Evolutionary conservation across 2,329 filamentous ascomycete genomes (phyloP).

Genomic region (Cercospora sojina): DNA sequence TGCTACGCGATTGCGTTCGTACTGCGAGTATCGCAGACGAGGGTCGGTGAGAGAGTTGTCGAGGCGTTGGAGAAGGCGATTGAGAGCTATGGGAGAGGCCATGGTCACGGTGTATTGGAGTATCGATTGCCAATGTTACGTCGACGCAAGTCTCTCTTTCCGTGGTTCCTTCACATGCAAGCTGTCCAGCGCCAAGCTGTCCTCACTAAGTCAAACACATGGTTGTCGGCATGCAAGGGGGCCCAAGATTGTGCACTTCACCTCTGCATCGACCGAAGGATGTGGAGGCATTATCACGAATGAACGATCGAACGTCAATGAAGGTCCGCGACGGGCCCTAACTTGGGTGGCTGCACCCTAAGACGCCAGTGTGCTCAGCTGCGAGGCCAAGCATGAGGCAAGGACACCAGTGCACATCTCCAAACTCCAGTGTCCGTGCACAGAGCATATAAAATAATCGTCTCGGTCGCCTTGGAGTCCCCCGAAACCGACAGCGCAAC

Average conservation of each 20-base stretch:
- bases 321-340: neutral
- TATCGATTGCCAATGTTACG: neutral
- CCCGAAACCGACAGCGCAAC: neutral
- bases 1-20: slow-evolving; percentile 62
- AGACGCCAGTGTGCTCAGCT: neutral
- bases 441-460: neutral
- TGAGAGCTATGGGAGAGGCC: slow-evolving; percentile 2
- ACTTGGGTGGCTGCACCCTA: no score
- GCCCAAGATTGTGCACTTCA: neutral
- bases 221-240: neutral
- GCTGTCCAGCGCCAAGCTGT: slow-evolving; percentile 2
- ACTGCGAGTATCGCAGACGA: slow-evolving; percentile 54
- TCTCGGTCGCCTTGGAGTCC: neutral
- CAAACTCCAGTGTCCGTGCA: neutral
- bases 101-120: neutral
- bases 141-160: neutral
- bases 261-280: neutral
- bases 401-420: neutral
- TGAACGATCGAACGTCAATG: neutral
- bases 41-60: slow-evolving; percentile 42
- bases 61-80: slow-evolving; percentile 2
- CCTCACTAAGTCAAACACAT: neutral
- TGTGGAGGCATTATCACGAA: neutral
- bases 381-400: neutral
- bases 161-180: slow-evolving; percentile 1